Percentiles rank a stretch among this genome's conserved stretches.
phyloP scores from a whole-genome alignment of 495 filamentous ascomycete genomes.

The Ascobolus immersus region DNA sequence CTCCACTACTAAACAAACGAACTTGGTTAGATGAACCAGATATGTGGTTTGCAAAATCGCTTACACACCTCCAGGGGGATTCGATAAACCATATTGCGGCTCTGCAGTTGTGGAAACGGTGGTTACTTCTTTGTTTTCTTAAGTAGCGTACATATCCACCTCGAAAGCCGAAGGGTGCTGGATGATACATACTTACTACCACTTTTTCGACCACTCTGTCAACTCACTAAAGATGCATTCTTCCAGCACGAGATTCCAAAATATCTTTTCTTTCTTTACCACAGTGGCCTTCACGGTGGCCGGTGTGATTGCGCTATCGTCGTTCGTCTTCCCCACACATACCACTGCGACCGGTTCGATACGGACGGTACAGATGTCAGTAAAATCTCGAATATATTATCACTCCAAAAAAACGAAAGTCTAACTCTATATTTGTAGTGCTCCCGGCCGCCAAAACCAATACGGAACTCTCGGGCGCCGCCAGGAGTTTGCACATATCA shows the following conservation, averaged over 20 bases:
- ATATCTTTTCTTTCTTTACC: conserved; percentile 94
- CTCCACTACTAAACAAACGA: no score
- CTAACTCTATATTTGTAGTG: conserved; percentile 23
- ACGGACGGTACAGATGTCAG: conserved; percentile 64
- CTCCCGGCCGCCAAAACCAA: conserved; percentile 56
- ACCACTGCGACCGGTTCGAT: conserved; percentile 39
- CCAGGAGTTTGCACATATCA: conserved; percentile 83
- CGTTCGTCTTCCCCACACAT: conserved; percentile 41
- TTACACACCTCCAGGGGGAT: no score
- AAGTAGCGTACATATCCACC: no score
- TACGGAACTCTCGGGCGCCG: conserved; percentile 75
- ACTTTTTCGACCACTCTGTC: no score
- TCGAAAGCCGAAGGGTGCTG: no score
- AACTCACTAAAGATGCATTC: conserved; percentile 86
- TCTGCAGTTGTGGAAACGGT: no score
- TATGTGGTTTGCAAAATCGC: no score
- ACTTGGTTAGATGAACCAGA: no score
- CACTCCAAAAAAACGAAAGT: not conserved
- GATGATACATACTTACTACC: no score
- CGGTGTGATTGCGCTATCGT: conserved; percentile 49
- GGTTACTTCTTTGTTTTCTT: no score
- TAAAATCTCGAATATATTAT: conserved; percentile 4
- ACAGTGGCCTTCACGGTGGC: conserved; percentile 68
- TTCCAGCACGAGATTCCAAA: conserved; percentile 54
- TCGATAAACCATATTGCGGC: no score